Evolutionary conservation across 1,284 basidiomycete genomes (phyloP).

Genomic region (Apiotrichum montevideense): DNA sequence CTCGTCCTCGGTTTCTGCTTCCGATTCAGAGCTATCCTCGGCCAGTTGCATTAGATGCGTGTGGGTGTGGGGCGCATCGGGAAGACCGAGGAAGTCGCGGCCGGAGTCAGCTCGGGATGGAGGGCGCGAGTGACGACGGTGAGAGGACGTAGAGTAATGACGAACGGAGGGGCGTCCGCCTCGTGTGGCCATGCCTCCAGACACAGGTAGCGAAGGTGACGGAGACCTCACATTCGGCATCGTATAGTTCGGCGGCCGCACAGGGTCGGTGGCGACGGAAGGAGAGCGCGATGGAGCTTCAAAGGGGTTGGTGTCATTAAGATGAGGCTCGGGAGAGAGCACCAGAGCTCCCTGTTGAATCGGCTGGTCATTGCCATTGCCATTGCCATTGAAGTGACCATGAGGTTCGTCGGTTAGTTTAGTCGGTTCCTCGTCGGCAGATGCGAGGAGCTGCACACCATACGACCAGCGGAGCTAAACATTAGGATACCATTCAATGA

Average conservation of each 20-base stretch:
- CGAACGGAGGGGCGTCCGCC: slow-evolving; percentile 24
- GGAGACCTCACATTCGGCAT: slow-evolving; percentile 15
- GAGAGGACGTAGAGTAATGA: slow-evolving; percentile 3
- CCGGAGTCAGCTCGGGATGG: slow-evolving; percentile 37
- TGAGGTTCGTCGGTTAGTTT: background rate
- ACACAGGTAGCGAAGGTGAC: slow-evolving; percentile 34
- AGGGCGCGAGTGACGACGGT: background rate
- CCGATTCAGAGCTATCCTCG: slow-evolving; percentile 34
- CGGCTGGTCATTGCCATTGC: background rate
- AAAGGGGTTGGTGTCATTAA: too few relatives aligned
- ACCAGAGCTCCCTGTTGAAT: background rate
- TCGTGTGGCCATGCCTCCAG: slow-evolving; percentile 12
- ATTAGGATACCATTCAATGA: background rate
- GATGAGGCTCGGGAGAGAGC: background rate
- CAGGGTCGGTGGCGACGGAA: background rate
- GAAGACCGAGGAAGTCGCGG: slow-evolving; percentile 43
- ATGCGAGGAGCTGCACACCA: slow-evolving; percentile 69
- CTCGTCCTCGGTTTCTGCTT: slow-evolving; percentile 45
- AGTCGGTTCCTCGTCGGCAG: slow-evolving; percentile 55
- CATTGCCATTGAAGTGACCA: background rate
- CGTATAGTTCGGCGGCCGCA: slow-evolving; percentile 10
- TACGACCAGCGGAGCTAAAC: slow-evolving; percentile 78
- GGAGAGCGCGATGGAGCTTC: slow-evolving; percentile 5
- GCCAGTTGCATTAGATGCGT: slow-evolving; percentile 20
- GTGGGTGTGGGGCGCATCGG: slow-evolving; percentile 30